phyloP scores from a whole-genome alignment of 1,284 basidiomycete species.

The Ceratobasidium sp. region DNA sequence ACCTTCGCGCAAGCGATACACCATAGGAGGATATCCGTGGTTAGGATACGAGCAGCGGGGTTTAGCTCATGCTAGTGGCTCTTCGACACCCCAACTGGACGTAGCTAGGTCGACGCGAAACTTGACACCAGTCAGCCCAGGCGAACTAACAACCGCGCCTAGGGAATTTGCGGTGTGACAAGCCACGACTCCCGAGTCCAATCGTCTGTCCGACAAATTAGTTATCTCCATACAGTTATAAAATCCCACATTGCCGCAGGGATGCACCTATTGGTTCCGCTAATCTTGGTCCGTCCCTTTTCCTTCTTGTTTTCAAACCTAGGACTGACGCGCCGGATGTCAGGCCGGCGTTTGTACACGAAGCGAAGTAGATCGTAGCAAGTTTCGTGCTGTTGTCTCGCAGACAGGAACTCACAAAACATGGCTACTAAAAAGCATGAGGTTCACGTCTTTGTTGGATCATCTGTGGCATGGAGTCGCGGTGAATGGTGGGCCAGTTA shows the following conservation, averaged over 20 bases:
- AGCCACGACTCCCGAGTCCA: constrained; percentile 35
- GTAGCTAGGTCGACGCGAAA: too few relatives aligned
- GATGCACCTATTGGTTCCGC: neutral
- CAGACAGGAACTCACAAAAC: neutral
- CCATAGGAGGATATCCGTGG: too few relatives aligned
- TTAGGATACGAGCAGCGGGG: too few relatives aligned
- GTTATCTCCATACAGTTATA: neutral
- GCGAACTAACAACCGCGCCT: neutral
- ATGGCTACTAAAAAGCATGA: constrained; percentile 2
- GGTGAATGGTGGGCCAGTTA: constrained; percentile 11
- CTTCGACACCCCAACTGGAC: too few relatives aligned
- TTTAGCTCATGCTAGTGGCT: too few relatives aligned
- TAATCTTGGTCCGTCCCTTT: neutral
- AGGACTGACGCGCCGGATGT: neutral
- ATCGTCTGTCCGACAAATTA: constrained; percentile 25
- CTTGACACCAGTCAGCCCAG: too few relatives aligned
- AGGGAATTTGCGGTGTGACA: neutral
- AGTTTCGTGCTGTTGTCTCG: neutral
- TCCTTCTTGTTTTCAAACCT: too few relatives aligned
- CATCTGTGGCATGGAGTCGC: constrained; percentile 1
- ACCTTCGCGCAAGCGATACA: too few relatives aligned
- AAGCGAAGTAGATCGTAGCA: neutral
- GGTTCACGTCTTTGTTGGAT: neutral
- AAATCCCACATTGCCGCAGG: neutral
- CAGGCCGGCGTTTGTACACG: neutral